These are phyloP conservation scores for Stagonosporopsis chrysanthemi DNA, from an alignment of 2,329 filamentous ascomycete species.

Conservation along the genomic window DNA sequence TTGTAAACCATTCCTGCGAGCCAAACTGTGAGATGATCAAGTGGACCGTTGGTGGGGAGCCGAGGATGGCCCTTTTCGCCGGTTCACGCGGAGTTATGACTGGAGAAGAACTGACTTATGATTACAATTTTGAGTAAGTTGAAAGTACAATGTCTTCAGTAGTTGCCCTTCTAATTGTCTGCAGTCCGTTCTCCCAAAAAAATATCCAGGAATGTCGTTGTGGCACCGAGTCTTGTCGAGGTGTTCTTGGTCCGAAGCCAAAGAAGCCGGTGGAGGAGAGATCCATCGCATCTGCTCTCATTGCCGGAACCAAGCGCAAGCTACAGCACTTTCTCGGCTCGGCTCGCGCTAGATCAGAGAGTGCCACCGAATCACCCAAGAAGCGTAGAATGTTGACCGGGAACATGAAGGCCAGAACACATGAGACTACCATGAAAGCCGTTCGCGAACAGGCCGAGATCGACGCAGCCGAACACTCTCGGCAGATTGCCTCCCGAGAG, in stretches of 20 bases:
- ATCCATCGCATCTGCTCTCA: conserved; percentile 37
- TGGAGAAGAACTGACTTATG: conserved; percentile 95
- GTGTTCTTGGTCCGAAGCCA: conserved; percentile 65
- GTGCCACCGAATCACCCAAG: conserved; percentile 39
- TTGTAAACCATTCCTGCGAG: conserved; percentile 96
- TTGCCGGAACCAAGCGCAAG: conserved; percentile 48
- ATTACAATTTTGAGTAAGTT: conserved; percentile 76
- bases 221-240: conserved; percentile 67
- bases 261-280: conserved; percentile 55
- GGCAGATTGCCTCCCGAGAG: conserved; percentile 43
- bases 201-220: conserved; percentile 71
- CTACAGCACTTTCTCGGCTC: conserved; percentile 39
- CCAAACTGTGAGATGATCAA: conserved; percentile 99
- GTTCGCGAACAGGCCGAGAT: conserved; percentile 37
- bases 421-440: conserved; percentile 27
- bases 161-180: background rate
- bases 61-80: conserved; percentile 95
- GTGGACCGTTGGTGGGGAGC: conserved; percentile 92
- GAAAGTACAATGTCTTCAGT: background rate
- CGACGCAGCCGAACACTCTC: conserved; percentile 37
- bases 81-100: conserved; percentile 90
- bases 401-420: conserved; percentile 36
- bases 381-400: conserved; percentile 39
- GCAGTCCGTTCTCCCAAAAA: conserved; percentile 59
- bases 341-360: conserved; percentile 30